These are phyloP conservation scores for Leishmania lainsoni DNA, from an alignment of 208 protist species.

Conservation along the genomic window DNA sequence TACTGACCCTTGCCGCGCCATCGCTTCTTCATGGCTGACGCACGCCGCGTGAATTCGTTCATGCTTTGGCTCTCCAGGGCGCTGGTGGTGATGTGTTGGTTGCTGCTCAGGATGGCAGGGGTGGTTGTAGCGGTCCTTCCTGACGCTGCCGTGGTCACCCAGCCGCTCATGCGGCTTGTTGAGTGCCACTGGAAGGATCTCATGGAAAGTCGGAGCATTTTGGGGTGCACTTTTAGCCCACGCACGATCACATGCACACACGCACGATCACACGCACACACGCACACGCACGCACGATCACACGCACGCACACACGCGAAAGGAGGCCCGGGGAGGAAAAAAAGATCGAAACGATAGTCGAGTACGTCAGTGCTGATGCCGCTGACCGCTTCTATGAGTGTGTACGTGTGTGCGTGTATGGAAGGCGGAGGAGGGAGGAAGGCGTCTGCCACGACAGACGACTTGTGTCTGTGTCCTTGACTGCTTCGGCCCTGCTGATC, in stretches of 20 bases:
- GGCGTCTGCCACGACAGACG: background rate
- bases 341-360: background rate
- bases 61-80: background rate
- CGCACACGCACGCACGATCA: background rate
- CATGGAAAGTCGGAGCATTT: conserved; percentile 7
- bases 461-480: background rate
- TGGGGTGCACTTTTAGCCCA: background rate
- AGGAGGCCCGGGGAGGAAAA: no score
- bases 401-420: background rate
- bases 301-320: background rate
- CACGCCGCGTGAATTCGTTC: conserved; percentile 13
- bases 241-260: background rate
- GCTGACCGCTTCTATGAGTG: background rate
- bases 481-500: background rate
- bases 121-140: background rate
- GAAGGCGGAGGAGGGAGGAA: background rate
- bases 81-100: background rate
- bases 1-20: conserved; percentile 65
- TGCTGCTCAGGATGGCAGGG: background rate
- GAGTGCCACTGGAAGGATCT: conserved; percentile 4
- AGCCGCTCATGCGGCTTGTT: conserved; percentile 1
- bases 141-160: background rate
- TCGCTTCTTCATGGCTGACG: conserved; percentile 62
- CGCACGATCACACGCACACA: background rate
- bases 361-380: background rate